A percentile compares a stretch with the other conserved stretches of the same genome.
These are phyloP conservation scores for Rubus parviflorus DNA, from an alignment of 306 rosid species.

Conservation along the genomic window DNA sequence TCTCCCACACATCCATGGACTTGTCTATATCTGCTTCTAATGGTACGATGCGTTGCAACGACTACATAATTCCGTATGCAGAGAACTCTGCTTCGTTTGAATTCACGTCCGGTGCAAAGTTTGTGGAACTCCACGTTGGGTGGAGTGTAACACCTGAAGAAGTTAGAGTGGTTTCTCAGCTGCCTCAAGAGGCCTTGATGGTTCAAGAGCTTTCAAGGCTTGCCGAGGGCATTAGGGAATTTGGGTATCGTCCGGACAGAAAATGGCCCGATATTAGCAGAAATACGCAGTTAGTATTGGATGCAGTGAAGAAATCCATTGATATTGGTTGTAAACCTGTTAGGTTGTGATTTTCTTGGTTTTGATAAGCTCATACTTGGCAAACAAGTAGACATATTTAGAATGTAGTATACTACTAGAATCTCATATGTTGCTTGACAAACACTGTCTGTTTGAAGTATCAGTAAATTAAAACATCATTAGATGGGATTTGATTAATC, in stretches of 20 bases:
- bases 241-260: constrained; percentile 36
- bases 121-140: constrained; percentile 58
- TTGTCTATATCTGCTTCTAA: constrained; percentile 48
- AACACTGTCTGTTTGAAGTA: too few relatives aligned
- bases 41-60: constrained; percentile 56
- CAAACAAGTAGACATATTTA: not conserved
- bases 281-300: constrained; percentile 63
- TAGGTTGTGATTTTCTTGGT: constrained; percentile 29
- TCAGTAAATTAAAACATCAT: not conserved
- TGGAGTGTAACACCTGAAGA: constrained; percentile 60
- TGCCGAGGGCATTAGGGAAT: constrained; percentile 37
- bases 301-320: constrained; percentile 68
- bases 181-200: constrained; percentile 81
- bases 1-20: constrained; percentile 65
- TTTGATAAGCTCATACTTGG: not conserved
- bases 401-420: not conserved
- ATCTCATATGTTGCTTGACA: not conserved
- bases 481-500: not conserved
- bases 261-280: constrained; percentile 71
- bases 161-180: constrained; percentile 43
- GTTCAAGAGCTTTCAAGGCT: constrained; percentile 62
- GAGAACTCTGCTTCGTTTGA: constrained; percentile 59
- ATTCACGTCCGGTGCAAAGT: constrained; percentile 50
- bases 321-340: constrained; percentile 59
- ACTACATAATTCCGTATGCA: constrained; percentile 58